phyloP scores from a whole-genome alignment of 768 basidiomycete species.

The Tricholoma sp. region DNA sequence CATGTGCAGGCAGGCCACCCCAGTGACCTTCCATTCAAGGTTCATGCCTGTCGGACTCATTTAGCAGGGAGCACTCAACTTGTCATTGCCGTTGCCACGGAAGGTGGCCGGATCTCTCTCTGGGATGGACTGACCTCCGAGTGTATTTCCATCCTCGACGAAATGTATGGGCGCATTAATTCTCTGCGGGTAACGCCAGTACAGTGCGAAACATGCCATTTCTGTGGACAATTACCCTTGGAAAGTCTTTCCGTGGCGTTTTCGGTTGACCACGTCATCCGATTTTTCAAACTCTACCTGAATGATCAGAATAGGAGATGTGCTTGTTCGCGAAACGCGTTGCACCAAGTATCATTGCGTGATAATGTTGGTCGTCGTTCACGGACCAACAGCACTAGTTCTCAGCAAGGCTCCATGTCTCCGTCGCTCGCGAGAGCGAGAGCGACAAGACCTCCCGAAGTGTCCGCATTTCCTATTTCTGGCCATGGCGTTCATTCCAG shows the following conservation, averaged over 20 bases:
- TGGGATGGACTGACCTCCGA: constrained; percentile 71
- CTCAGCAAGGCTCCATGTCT: constrained; percentile 37
- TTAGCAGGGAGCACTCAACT: constrained; percentile 45
- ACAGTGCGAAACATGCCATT: constrained; percentile 51
- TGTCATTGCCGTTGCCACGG: constrained; percentile 58
- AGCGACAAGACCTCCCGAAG: constrained; percentile 43
- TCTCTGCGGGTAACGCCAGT: constrained; percentile 58
- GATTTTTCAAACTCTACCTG: constrained; percentile 59
- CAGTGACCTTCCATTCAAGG: constrained; percentile 45
- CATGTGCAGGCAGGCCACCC: constrained; percentile 56
- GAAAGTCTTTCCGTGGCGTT: constrained; percentile 65
- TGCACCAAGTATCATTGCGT: constrained; percentile 40
- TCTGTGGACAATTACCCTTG: constrained; percentile 62
- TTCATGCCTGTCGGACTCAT: constrained; percentile 49
- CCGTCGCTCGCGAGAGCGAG: constrained; percentile 46
- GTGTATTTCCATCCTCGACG: constrained; percentile 58
- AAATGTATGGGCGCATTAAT: constrained; percentile 51
- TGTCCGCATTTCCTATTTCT: constrained; percentile 68
- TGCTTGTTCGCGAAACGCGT: constrained; percentile 52
- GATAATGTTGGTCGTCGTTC: constrained; percentile 52
- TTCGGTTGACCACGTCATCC: constrained; percentile 59
- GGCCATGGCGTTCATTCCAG: constrained; percentile 76
- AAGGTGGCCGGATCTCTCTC: constrained; percentile 62
- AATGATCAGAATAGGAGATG: constrained; percentile 58
- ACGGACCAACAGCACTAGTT: constrained; percentile 54